phyloP scores from a whole-genome alignment of 371 early-diverging fungal genomes.

The Mucor sp. region DNA sequence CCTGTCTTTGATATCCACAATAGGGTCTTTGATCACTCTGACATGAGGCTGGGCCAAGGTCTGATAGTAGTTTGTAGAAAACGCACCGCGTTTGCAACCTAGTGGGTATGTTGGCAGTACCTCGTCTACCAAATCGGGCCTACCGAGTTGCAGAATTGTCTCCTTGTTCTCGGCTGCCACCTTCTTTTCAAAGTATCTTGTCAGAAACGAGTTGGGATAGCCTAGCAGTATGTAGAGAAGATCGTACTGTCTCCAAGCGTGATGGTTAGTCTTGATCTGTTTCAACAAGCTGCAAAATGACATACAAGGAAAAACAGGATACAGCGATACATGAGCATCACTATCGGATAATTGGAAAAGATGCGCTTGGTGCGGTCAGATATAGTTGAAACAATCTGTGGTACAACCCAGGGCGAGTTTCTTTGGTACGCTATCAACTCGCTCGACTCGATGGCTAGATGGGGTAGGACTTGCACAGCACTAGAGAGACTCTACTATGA shows the following conservation, averaged over 20 bases:
- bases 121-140: slow-evolving; percentile 35
- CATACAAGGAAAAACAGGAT: slow-evolving; percentile 31
- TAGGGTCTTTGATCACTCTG: not conserved
- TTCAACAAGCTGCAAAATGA: too few relatives aligned
- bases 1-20: not conserved
- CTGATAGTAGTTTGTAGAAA: slow-evolving; percentile 50
- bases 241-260: not conserved
- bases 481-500: slow-evolving; percentile 7
- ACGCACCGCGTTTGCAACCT: slow-evolving; percentile 61
- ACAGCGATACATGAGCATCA: slow-evolving; percentile 38
- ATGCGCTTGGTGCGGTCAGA: not conserved
- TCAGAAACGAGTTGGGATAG: not conserved
- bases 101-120: slow-evolving; percentile 48
- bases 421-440: slow-evolving; percentile 51
- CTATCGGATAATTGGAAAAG: slow-evolving; percentile 21
- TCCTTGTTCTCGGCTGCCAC: slow-evolving; percentile 8
- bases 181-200: not conserved
- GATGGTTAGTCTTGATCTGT: too few relatives aligned
- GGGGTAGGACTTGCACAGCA: slow-evolving; percentile 51
- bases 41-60: slow-evolving; percentile 16
- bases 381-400: not conserved
- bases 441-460: slow-evolving; percentile 36
- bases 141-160: slow-evolving; percentile 7
- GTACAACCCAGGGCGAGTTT: slow-evolving; percentile 44
- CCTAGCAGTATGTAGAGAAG: not conserved